Base-by-base conservation (phyloP, 306 rosid genomes). In the Vigna nakashimae region DNA sequence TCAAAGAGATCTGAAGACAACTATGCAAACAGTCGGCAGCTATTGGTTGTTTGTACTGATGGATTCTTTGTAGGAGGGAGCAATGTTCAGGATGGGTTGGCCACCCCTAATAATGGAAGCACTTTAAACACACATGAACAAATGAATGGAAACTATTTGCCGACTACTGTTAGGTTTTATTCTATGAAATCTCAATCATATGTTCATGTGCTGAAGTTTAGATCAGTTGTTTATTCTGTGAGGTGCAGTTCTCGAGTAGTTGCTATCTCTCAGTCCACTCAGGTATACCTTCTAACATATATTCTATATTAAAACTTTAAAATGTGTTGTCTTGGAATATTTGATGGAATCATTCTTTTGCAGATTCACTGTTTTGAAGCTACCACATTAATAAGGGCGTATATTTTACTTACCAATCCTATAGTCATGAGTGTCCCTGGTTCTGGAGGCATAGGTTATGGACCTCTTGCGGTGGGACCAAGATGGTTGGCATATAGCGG, bases 401-500 rank as follows among this genome's bases (percentile, higher is more conserved):
- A 96, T 77, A 91, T 90, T 43, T 85, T 92, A 83, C 91, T 89
- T 52, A 91, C 96, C 65, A 96, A 93, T 83, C 97, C 98, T 51
- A 82, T 93, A 56, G 82, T 81, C 75, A 57, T 68, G 71, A 89
- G 88, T 48, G 77, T 81, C 72, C 91, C 90, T 81, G 88, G 96
- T 70, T 87, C 88, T 56, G 96, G 96, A 75, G 91, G 92, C 73
- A 82, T 89, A 50, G 92, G 98, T 66, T 91, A 86, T 66, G 99
- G 99, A 77, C 97, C 99, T 65, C 97, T 96, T 81, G 99, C 99
- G 0, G 87, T 93, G 65, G 99, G 99, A 51, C 85, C 96, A 30
- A 89, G 99, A 86, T 96, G 98, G 99, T 69, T 96, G 64, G 99
- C 99, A 76, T 96, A 96, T 66, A 96, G 98, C 85, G 98, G 98